Evolutionary conservation across 495 filamentous ascomycete genomes (phyloP).

Genomic region (Clavariopsis aquatica): DNA sequence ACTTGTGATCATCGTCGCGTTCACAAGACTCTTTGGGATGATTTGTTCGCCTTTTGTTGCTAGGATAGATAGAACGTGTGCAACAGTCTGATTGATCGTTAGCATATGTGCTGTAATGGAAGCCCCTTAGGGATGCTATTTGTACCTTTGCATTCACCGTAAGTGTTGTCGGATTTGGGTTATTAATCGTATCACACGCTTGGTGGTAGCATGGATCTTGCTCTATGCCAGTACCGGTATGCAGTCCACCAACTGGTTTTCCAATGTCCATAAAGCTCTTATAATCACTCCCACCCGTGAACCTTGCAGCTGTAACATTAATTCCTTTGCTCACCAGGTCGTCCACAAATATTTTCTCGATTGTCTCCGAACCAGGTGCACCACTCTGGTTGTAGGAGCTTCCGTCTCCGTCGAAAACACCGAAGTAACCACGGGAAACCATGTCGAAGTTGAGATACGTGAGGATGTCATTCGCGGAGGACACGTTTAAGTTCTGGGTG

Average conservation of each 20-base stretch:
- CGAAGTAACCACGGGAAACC: conserved; percentile 72
- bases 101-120: conserved; percentile 39
- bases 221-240: conserved; percentile 70
- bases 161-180: conserved; percentile 62
- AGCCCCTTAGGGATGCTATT: conserved; percentile 28
- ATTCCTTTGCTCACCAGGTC: conserved; percentile 51
- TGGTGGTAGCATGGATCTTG: conserved; percentile 68
- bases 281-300: conserved; percentile 70
- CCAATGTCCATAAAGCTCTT: conserved; percentile 64
- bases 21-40: conserved; percentile 44
- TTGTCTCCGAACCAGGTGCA: conserved; percentile 63
- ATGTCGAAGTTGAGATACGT: conserved; percentile 80
- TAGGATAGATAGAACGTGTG: conserved; percentile 47
- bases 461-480: conserved; percentile 58
- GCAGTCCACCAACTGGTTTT: conserved; percentile 63
- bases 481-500: conserved; percentile 54
- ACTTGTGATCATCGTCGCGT: conserved; percentile 23
- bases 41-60: conserved; percentile 46
- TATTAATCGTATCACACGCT: conserved; percentile 58
- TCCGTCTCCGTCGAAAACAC: conserved; percentile 73
- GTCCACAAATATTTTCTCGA: conserved; percentile 63
- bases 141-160: conserved; percentile 59
- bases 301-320: conserved; percentile 55
- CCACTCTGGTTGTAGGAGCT: conserved; percentile 60
- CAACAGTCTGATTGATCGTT: conserved; percentile 46